A percentile compares a stretch with the other conserved stretches of the same genome.
phyloP scores from a whole-genome alignment of 2,329 filamentous ascomycete genomes.

The Aspergillus carbonarius region DNA sequence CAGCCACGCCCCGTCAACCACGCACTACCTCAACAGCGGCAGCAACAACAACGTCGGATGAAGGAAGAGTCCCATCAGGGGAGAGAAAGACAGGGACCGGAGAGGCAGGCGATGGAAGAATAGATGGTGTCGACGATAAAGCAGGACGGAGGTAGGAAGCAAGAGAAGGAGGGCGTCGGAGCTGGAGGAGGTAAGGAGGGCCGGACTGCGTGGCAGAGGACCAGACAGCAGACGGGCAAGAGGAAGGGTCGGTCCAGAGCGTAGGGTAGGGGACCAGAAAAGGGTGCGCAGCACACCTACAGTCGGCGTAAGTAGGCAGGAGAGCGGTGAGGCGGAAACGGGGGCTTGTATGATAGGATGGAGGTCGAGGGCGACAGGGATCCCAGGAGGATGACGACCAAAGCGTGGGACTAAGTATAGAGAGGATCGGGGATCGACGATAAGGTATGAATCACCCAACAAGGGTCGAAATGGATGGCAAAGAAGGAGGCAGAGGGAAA shows the following conservation, averaged over 20 bases:
- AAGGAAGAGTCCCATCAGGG: constrained; percentile 37
- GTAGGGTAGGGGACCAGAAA: neutral
- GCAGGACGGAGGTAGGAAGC: neutral
- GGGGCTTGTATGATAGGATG: constrained; percentile 12
- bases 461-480: neutral
- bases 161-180: neutral
- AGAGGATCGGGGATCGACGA: neutral
- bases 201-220: neutral
- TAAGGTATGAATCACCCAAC: neutral
- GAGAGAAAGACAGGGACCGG: constrained; percentile 15
- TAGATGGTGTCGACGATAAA: neutral
- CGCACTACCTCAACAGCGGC: constrained; percentile 38
- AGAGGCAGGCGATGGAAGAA: constrained; percentile 12
- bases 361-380: constrained; percentile 9
- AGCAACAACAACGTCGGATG: constrained; percentile 24
- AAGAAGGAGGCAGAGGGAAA: neutral
- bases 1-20: constrained; percentile 30
- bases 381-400: constrained; percentile 6
- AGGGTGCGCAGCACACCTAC: neutral
- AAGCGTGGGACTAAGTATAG: constrained; percentile 2
- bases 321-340: constrained; percentile 23
- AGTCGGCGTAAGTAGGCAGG: constrained; percentile 5
- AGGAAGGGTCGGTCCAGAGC: neutral
- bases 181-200: neutral
- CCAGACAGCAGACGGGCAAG: neutral